Conservation (phyloP, 2,329 filamentous ascomycete species). For the Coniella lustricola region DNA sequence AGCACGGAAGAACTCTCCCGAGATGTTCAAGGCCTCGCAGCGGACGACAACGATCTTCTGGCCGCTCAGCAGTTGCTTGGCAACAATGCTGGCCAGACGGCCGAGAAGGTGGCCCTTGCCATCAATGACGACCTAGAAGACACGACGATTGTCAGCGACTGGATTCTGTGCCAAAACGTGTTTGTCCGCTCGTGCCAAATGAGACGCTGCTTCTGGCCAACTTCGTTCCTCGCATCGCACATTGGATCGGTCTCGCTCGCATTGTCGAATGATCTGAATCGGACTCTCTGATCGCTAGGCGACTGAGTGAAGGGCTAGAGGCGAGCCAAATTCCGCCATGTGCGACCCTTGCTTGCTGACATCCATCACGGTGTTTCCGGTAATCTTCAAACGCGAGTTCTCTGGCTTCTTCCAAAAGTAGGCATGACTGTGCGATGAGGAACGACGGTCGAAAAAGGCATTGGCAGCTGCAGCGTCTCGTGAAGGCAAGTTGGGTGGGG, state of each 20-base stretch:
- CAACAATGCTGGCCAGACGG: conserved; percentile 94
- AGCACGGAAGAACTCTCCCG: conserved; percentile 99
- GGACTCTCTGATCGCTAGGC: neutral
- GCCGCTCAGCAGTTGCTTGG: conserved; percentile 97
- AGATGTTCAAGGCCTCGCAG: conserved; percentile 99
- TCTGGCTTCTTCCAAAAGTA: neutral
- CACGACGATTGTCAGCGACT: conserved; percentile 10
- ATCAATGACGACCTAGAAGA: conserved; percentile 88
- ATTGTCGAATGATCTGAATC: too few relatives aligned
- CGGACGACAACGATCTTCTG: conserved; percentile 99
- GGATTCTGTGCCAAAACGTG: neutral
- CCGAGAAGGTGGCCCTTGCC: conserved; percentile 99
- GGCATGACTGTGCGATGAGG: neutral
- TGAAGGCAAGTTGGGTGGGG: neutral
- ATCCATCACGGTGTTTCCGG: neutral
- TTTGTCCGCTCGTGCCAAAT: neutral
- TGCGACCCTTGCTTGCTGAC: neutral
- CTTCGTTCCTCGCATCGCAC: neutral
- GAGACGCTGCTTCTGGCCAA: neutral
- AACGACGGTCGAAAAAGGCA: neutral
- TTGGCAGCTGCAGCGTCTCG: neutral
- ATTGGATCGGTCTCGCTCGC: neutral
- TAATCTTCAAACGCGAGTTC: neutral
- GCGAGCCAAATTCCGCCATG: neutral
- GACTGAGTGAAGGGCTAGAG: too few relatives aligned